Base-by-base conservation (phyloP, 441 rosid species). In the Arabidopsis lyrata region DNA sequence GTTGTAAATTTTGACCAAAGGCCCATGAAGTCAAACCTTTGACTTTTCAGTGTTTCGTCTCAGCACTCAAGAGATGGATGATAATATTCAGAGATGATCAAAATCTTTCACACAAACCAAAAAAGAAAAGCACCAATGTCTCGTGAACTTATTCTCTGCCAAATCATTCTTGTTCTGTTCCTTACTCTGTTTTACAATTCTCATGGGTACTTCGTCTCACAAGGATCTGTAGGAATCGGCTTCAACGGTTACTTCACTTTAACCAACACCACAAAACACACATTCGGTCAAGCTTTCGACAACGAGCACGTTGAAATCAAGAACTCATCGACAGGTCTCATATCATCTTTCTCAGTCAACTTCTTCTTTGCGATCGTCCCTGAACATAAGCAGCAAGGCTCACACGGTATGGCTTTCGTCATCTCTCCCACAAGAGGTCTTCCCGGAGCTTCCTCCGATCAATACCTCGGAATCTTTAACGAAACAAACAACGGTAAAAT, bases 361-460 rank as follows among this genome's bases (percentile, higher is more conserved):
- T 92, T 90, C 62, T 88, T 78, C 71, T 74, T 92, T 32, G 79
- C 79, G 11, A 83, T 85, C 2, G 87, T 86, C 70, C 91, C 91
- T 2, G 86, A 93, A 50, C 84, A 86, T 63, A 77, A 79, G 5
- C 76, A 73, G 6, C 86, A 83, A 6, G 90, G 94, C n/a, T 93
- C 97, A 41, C 94, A 93, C 41, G 97, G 97, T 48, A 80, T 93
- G n/a, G 95, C 95, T 67, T 90, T 93, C 76, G 82, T 88, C 0
- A 66, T 91, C 75, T 66, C 96, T 12, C 39, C 86, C 2, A 57
- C 93, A 27, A 81, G 65, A 39, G 73, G 62, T 63, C 15, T 76
- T 2, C 85, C 84, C 24, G 36, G 35, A 10, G 87, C 90, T 39
- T 86, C 83, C 39, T 85, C 95, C 5, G 86, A 89, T 60, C 96